Evolutionary conservation across 1,284 basidiomycete species (phyloP), one percentile per base, ranked within the genome.

Genomic region (Pterulicium gracile): DNA sequence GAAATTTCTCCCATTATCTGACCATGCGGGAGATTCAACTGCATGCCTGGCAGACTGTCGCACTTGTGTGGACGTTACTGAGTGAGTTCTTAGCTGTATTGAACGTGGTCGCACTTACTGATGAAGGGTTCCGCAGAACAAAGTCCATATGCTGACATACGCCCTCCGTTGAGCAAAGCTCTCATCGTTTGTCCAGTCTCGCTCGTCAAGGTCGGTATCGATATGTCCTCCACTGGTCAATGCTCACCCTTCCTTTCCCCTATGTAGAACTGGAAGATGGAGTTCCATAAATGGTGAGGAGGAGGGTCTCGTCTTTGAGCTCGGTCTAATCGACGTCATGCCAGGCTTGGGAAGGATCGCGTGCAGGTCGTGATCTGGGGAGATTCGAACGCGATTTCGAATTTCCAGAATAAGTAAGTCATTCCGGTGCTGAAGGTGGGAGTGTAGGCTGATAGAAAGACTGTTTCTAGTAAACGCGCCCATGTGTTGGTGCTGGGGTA

Each of bases 401-500:
- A 78, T 27, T 95, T 95, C 55, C 70, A 82, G 46, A 80, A 88
- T 58, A 76, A 76, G 81, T 83, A 53, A 46, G 78, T 39, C 15
- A 5, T 10, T 17, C 36, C 36, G n/a, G n/a, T n/a, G n/a, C n/a
- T n/a, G n/a, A n/a, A n/a, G 48, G 3, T 39, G 7, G 21, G 17
- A 19, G 21, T 22, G 40, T n/a, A 15, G 45, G 42, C 39, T 44
- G 7, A 13, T 24, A 43, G 4, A 20, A 22, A 17, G 2, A 12
- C 35, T 48, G 42, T 14, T 50, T 49, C 15, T 52, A 88, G 86
- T 46, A 81, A 75, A 55, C 73, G 75, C 15, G 87, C 87, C 53
- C 77, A 96, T 39, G 90, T 98, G 2, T 69, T 98, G 21, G 79
- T 98, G 52, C 93, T 98, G 50, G 94, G 95, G 4, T 99, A 99